phyloP scores from a whole-genome alignment of 2,329 filamentous ascomycete species.

The Didymella lethalis region DNA sequence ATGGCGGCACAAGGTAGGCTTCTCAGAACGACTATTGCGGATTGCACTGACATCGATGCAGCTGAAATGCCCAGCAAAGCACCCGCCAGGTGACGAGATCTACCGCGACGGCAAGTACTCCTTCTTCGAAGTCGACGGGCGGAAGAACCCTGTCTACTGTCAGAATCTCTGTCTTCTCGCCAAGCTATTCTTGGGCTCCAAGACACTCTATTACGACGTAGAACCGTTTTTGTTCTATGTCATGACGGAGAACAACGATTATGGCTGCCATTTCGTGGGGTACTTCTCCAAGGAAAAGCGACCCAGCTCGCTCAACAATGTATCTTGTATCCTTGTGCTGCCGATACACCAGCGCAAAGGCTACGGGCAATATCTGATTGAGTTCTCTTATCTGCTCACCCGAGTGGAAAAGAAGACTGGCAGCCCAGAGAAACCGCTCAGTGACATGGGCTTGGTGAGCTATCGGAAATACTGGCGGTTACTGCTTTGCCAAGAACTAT shows the following conservation, averaged over 20 bases:
- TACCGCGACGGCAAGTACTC: slow-evolving; percentile 91
- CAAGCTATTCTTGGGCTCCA: slow-evolving; percentile 97
- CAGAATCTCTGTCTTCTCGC: slow-evolving; percentile 95
- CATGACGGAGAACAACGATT: slow-evolving; percentile 90
- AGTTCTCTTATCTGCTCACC: slow-evolving; percentile 97
- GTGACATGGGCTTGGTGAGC: slow-evolving; percentile 96
- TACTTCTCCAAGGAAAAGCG: slow-evolving; percentile 99
- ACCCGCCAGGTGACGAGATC: slow-evolving; percentile 96
- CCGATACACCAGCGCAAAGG: slow-evolving; percentile 97
- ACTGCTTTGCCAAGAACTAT: slow-evolving; percentile 83
- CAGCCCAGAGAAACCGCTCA: slow-evolving; percentile 95
- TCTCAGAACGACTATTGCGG: too few relatives aligned
- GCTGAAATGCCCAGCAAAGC: slow-evolving; percentile 90
- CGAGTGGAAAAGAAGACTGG: slow-evolving; percentile 92
- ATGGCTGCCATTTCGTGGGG: slow-evolving; percentile 96
- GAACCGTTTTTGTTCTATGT: slow-evolving; percentile 98
- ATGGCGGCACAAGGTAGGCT: slow-evolving; percentile 82
- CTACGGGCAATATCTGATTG: slow-evolving; percentile 94
- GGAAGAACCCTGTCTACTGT: slow-evolving; percentile 98
- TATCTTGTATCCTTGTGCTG: slow-evolving; percentile 94
- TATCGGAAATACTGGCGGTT: slow-evolving; percentile 98
- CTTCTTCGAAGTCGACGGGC: slow-evolving; percentile 96
- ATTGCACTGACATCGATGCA: slow-evolving; percentile 37
- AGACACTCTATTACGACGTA: slow-evolving; percentile 97
- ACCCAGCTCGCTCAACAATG: slow-evolving; percentile 92